These are phyloP conservation scores for Phyllosticta citrichinensis DNA, from an alignment of 2,329 filamentous ascomycete species.

Conservation along the genomic window DNA sequence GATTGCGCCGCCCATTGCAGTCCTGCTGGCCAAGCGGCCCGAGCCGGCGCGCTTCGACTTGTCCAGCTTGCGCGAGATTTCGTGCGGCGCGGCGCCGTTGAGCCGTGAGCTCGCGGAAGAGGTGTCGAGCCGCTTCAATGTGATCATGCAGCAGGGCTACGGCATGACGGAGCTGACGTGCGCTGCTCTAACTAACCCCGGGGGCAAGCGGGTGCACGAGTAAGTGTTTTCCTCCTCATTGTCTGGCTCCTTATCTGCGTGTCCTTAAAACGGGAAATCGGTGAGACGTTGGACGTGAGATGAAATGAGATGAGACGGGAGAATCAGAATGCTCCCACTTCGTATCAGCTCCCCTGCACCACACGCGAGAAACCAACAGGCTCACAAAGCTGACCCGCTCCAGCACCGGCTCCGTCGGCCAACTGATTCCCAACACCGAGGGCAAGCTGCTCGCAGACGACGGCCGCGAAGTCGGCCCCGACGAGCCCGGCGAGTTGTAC, in stretches of 20 bases:
- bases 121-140: constrained; percentile 47
- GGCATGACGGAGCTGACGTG: constrained; percentile 66
- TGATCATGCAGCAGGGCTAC: constrained; percentile 62
- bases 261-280: neutral
- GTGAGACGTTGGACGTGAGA: neutral
- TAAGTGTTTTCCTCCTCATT: neutral
- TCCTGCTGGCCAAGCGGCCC: constrained; percentile 63
- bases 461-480: constrained; percentile 38
- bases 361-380: constrained; percentile 30
- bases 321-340: constrained; percentile 47
- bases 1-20: constrained; percentile 65
- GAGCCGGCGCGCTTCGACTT: constrained; percentile 57
- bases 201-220: neutral
- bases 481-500: constrained; percentile 60
- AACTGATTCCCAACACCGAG: constrained; percentile 59
- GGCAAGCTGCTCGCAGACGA: constrained; percentile 56
- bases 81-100: constrained; percentile 59
- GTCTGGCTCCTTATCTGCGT: neutral
- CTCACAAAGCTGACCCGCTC: constrained; percentile 24
- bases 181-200: constrained; percentile 20
- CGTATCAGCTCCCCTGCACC: constrained; percentile 57
- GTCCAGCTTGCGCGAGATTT: constrained; percentile 50
- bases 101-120: constrained; percentile 36
- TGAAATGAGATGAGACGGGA: neutral
- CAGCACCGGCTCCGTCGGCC: constrained; percentile 47